A percentile compares a stretch with the other conserved stretches of the same genome.
Evolutionary conservation across 2,329 filamentous ascomycete species (phyloP).

Genomic region (Thyridium curvatum): DNA sequence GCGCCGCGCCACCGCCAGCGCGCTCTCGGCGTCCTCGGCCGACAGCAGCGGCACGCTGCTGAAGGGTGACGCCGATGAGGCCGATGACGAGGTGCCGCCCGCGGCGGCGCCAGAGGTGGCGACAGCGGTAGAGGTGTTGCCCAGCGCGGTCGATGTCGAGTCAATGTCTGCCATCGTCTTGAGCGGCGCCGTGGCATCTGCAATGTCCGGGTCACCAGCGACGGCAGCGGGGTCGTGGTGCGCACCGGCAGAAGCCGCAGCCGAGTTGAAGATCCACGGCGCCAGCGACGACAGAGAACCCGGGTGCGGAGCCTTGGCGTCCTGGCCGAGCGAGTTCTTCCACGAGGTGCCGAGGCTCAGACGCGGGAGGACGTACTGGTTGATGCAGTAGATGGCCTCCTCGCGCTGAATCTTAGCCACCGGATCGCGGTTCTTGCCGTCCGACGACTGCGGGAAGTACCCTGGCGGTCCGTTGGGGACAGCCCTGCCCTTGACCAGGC

Average conservation of each 20-base stretch:
- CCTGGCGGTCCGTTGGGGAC: conserved; percentile 58
- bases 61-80: conserved; percentile 15
- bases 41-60: conserved; percentile 50
- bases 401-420: conserved; percentile 61
- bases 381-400: conserved; percentile 62
- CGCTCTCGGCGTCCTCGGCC: conserved; percentile 57
- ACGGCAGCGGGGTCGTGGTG: conserved; percentile 2
- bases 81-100: conserved; percentile 2
- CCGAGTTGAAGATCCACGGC: conserved; percentile 42
- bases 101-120: neutral
- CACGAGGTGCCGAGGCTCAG: conserved; percentile 43
- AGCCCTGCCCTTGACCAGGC: conserved; percentile 56
- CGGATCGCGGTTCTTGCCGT: conserved; percentile 45
- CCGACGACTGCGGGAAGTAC: conserved; percentile 47
- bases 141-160: neutral
- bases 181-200: neutral
- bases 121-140: neutral
- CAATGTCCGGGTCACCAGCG: neutral
- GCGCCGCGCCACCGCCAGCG: conserved; percentile 43
- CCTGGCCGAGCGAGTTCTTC: too few species aligned
- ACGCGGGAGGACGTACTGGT: conserved; percentile 59
- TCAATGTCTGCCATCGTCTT: neutral
- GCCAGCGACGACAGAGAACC: conserved; percentile 41
- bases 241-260: neutral
- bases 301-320: too few species aligned